These are phyloP conservation scores for Gamarada debralockiae DNA, from an alignment of 495 filamentous ascomycete species.

Conservation along the genomic window DNA sequence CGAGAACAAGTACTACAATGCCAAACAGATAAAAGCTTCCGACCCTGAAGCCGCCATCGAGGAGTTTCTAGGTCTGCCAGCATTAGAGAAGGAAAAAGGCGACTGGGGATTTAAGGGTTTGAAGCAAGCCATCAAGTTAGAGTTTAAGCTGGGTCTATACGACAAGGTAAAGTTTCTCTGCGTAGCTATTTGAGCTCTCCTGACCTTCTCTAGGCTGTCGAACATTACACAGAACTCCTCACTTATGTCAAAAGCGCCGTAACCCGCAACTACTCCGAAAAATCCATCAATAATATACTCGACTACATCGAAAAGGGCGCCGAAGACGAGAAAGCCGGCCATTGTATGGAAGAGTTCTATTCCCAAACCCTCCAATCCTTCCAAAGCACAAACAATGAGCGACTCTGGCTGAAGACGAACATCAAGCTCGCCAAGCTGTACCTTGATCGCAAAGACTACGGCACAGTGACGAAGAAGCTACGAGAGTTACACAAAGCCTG, in stretches of 20 bases:
- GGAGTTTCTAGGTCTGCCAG: constrained; percentile 84
- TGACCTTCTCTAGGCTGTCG: constrained; percentile 66
- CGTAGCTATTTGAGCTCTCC: neutral
- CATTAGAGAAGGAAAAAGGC: constrained; percentile 74
- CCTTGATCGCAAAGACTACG: constrained; percentile 87
- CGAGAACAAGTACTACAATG: constrained; percentile 99
- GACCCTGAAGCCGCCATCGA: constrained; percentile 85
- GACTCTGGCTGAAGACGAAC: constrained; percentile 97
- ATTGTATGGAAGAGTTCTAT: constrained; percentile 96
- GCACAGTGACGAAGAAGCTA: constrained; percentile 74
- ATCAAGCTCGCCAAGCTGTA: constrained; percentile 92
- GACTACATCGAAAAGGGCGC: constrained; percentile 87
- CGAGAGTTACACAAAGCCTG: constrained; percentile 87
- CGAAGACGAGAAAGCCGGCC: constrained; percentile 70
- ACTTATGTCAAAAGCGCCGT: constrained; percentile 97
- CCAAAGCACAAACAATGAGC: constrained; percentile 96
- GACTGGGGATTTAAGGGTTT: constrained; percentile 99
- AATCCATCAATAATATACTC: constrained; percentile 99
- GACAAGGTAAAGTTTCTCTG: constrained; percentile 56
- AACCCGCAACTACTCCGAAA: constrained; percentile 97
- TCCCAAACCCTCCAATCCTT: constrained; percentile 89
- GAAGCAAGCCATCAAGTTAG: constrained; percentile 96
- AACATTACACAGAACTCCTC: constrained; percentile 91
- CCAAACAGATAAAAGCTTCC: constrained; percentile 88
- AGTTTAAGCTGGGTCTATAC: constrained; percentile 84